Conservation (phyloP, 805 yeast genomes). For the Candida stauntonica region DNA sequence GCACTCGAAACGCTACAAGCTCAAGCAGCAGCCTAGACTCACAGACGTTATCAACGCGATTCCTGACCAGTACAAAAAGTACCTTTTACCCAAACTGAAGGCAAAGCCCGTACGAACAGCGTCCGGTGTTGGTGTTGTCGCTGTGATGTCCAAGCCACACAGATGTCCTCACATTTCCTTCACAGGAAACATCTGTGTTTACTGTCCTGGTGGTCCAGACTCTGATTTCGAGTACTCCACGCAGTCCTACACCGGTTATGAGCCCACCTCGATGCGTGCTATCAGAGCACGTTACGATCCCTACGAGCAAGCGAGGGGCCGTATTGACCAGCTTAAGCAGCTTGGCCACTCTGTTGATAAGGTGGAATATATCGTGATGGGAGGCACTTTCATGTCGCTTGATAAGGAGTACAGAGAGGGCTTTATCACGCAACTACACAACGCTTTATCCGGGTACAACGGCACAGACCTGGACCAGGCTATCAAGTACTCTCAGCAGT, state of each 20-base stretch:
- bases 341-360: constrained; percentile 96
- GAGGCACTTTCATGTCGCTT: constrained; percentile 96
- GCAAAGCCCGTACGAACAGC: constrained; percentile 99
- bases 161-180: constrained; percentile 99
- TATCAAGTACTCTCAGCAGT: constrained; percentile 84
- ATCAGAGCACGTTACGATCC: constrained; percentile 98
- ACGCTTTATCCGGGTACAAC: constrained; percentile 89
- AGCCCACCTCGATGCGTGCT: constrained; percentile 99
- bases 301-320: constrained; percentile 96
- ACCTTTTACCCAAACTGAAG: constrained; percentile 84
- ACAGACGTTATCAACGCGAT: constrained; percentile 94
- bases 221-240: constrained; percentile 97
- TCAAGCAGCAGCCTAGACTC: constrained; percentile 87
- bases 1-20: constrained; percentile 83
- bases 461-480: constrained; percentile 89
- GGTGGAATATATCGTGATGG: constrained; percentile 97
- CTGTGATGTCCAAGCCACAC: constrained; percentile 99
- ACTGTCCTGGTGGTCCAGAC: constrained; percentile 99
- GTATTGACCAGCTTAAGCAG: constrained; percentile 92
- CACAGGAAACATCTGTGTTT: constrained; percentile 97
- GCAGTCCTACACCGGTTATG: constrained; percentile 97
- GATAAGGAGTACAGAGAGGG: constrained; percentile 86
- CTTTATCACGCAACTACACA: constrained; percentile 86
- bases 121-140: constrained; percentile 97
- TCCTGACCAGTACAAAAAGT: constrained; percentile 93